Base-by-base conservation (phyloP, 2,329 filamentous ascomycete genomes). In the Elsinoe perseae region DNA sequence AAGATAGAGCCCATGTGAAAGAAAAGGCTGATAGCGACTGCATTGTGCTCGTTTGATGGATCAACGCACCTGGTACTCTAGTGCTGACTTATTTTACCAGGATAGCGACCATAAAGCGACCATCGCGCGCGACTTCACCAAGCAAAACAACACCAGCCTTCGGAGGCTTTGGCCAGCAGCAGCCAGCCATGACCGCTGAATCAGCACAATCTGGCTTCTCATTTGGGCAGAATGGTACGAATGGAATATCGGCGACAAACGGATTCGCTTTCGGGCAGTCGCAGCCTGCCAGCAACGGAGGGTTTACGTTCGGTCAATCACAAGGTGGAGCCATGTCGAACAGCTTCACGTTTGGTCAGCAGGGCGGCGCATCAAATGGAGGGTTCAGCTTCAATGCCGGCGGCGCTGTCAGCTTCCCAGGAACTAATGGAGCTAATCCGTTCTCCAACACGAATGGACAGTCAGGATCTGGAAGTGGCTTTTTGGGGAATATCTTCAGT, bases 241-340 rank as follows among this genome's bases (percentile, higher is more conserved):
- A 55, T 25, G 38, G 36, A 2, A 21, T 56, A 5, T 20, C 52
- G 2, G 14, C 52, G 9, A 16, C 56, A 27, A 56, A 43, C 46
- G 23, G n/a, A 16, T 50, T 36, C 12, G 38, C 2, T 12, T 40
- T 44, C 27, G 36, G 53, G 9, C 53, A 56, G 18, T 32, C 34
- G 4, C 52, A 54, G 23, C 34, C 23, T 34, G 23, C 14, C 14
- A 42, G 21, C 14, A 56, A 56, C 20, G 25, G 38, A 20, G 53
- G 42, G 7, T 58, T 58, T 48, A 25, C 56, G 10, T 60, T 60
- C 46, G 58, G 58, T 46, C 54, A 50, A 34, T 57, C 54, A 42
- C 50, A 55, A 18, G 20, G 20, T 25, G 40, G 3, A 4, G 40
- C 50, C 9, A 21, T 42, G 9, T 14, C 54, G 30, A 58, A 54